Percentiles rank a stretch among this genome's conserved stretches.
Conservation (phyloP, 2,329 filamentous ascomycete species). For the Furcasterigmium sp. region DNA sequence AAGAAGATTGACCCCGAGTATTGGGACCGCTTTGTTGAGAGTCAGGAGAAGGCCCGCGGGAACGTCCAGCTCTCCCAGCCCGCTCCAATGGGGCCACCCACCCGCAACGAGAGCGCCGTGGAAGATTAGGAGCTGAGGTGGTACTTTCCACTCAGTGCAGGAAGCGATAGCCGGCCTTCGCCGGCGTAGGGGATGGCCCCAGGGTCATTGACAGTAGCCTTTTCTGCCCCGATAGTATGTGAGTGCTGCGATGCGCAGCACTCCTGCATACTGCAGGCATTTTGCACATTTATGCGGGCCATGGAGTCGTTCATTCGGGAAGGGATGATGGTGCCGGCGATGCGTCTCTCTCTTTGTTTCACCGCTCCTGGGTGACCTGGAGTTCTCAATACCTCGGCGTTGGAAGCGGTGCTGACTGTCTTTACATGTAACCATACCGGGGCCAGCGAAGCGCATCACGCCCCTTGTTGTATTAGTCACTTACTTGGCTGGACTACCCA, state of each 20-base stretch:
- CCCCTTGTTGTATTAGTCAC: no score
- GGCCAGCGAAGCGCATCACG: no score
- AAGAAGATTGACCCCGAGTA: constrained; percentile 61
- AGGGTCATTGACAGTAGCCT: no score
- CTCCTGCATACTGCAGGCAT: no score
- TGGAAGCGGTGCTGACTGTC: background rate
- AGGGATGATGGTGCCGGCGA: background rate
- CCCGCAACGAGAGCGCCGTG: constrained; percentile 34
- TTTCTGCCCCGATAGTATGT: no score
- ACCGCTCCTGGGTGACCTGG: no score
- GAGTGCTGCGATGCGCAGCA: no score
- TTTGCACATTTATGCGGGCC: no score
- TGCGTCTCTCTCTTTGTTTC: background rate
- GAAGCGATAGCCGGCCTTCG: no score
- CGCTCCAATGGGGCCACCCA: constrained; percentile 7
- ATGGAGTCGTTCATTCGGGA: background rate
- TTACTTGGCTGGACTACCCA: background rate
- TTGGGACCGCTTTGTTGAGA: constrained; percentile 58
- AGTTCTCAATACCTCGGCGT: background rate
- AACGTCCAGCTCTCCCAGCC: constrained; percentile 37
- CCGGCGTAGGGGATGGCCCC: no score
- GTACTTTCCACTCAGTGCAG: background rate
- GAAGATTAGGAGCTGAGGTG: constrained; percentile 23
- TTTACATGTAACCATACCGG: no score
- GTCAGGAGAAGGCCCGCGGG: constrained; percentile 52